Evolutionary conservation across 139 green algal species (phyloP), one percentile per base, ranked within the genome.

Genomic region (Chlamydomonas eustigma): DNA sequence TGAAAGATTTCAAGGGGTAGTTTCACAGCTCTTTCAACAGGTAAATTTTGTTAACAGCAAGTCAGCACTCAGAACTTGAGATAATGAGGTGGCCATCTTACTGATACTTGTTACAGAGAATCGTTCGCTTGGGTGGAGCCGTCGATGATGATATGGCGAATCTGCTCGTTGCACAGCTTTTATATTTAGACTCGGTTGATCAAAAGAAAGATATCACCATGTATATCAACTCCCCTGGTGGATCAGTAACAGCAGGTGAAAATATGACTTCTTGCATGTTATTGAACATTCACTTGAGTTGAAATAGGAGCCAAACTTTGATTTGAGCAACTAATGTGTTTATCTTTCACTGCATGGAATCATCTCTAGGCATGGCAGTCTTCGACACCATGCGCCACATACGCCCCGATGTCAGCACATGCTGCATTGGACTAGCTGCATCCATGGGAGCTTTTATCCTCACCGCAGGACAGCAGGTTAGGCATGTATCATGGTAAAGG

Each of bases 301-400:
- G 33, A 74, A 32, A 44, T 4, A 51, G 24, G n/a, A n/a, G n/a
- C n/a, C n/a, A n/a, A n/a, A n/a, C n/a, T n/a, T 30, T 35, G 50
- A 6, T 37, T 34, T 8, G 58, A 32, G 24, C 58, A 70, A 70
- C 58, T 37, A 24, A 35, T 5, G 58, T 35, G 50, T 50, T 50
- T 33, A 74, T 33, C 28, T 18, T 51, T 22, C 71, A 83, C 66
- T 35, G 34, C 68, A 37, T 63, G 8, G 25, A 32, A 58, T 24
- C 22, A n/a, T 5, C 35, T 33, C 18, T 63, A 75, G 94, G 94
- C 73, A 99, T 99, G 96, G 96, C 96, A 2, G 94, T 99, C 50
- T 99, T 99, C 87, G 96, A 99, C 89, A 99, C 96, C 1, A 99
- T 99, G 96, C 87, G 95, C 65, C 93, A 99, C 85, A 89, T 99